These are phyloP conservation scores for Penicillium nordicum DNA, from an alignment of 2,329 filamentous ascomycete species.

Conservation along the genomic window DNA sequence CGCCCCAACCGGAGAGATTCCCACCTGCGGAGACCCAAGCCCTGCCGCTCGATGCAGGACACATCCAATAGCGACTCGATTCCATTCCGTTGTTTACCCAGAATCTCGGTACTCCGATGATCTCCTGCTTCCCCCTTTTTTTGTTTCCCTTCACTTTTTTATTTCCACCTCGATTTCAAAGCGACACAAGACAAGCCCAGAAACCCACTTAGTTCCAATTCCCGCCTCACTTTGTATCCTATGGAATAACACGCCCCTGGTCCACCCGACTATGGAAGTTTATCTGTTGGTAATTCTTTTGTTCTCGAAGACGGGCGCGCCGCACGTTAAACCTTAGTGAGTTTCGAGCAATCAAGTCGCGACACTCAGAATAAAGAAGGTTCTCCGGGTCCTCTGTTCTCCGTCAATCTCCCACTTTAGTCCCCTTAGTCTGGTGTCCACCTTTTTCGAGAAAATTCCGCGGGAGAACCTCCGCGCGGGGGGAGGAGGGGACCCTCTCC, in stretches of 20 bases:
- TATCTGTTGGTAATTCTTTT: neutral
- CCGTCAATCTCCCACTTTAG: neutral
- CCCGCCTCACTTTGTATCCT: neutral
- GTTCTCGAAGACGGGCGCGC: neutral
- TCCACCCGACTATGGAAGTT: constrained; percentile 4
- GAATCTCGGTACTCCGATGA: constrained; percentile 13
- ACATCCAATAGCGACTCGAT: constrained; percentile 11
- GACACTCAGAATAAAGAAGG: neutral
- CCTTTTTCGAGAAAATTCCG: constrained; percentile 26
- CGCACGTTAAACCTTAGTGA: neutral
- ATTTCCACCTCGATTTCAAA: constrained; percentile 1
- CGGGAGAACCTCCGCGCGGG: constrained; percentile 14
- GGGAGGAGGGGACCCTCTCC: constrained; percentile 1
- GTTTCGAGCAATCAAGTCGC: neutral
- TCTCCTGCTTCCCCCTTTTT: constrained; percentile 13
- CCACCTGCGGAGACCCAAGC: constrained; percentile 15
- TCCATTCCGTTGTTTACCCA: constrained; percentile 11
- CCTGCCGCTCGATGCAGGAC: constrained; percentile 19
- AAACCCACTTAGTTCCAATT: neutral
- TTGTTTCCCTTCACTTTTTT: neutral
- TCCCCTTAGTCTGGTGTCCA: constrained; percentile 9
- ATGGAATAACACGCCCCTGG: neutral
- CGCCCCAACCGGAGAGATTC: constrained; percentile 18
- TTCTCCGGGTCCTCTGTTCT: neutral
- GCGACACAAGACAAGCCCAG: neutral